Evolutionary conservation across 805 yeast species (phyloP), one percentile per base, ranked within the genome.

Genomic region (Candida verbasci): DNA sequence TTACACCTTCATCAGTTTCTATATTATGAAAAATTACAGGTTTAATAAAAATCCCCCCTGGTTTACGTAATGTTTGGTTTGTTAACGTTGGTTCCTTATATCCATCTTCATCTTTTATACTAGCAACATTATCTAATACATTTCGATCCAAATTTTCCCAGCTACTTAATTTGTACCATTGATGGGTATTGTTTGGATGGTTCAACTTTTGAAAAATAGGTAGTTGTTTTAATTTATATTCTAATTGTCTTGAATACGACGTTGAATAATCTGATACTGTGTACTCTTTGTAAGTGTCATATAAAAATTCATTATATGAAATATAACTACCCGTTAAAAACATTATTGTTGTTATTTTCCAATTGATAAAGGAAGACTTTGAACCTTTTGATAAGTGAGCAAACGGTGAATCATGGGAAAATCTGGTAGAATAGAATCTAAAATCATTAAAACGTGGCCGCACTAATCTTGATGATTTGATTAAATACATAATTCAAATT

Each of bases 41-140:
- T 31, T 81, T 73, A 26, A 86, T 72, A 1, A 86, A 75, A 39
- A 91, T 72, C 0, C 88, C 93, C 6, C 96, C 96, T 0, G 94
- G 88, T 2, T 70, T 73, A 2, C 76, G 62, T 31, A 88, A 60
- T 0, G 84, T 69, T n/a, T 72, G 55, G 16, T 57, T 57, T 2
- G 61, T 49, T 31, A 63, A 47, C 2, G 56, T 43, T 2, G 49
- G 50, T 9, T 36, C 37, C 11, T 35, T 34, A 31, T 52, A 50
- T 28, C 51, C 53, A 4, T 36, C 33, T 28, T 52, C 53, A 4
- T 36, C 33, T 38, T 45, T 51, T 26, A 8, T 34, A 21, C 17
- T 46, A 11, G 41, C 42, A 26, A 44, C 24, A 27, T 45, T 44
- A 29, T 63, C 66, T 27, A 64, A 47, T 3, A 62, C 53, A 38